A percentile compares a stretch with the other conserved stretches of the same genome.
phyloP scores from a whole-genome alignment of 139 green algal species.

The Coelastrella sp. region DNA sequence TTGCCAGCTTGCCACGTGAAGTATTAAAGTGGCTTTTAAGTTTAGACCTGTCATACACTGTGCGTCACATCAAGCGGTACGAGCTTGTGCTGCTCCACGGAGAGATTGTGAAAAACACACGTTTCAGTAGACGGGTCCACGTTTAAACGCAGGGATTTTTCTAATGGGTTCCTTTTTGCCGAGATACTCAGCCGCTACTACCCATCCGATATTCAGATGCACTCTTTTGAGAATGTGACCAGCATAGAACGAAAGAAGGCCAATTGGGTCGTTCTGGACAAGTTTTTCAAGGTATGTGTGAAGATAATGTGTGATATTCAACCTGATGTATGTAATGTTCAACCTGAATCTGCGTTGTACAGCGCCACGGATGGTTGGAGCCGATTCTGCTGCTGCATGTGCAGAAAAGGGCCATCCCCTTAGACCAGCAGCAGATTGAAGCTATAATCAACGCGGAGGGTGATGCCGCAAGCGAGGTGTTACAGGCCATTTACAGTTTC shows the following conservation, averaged over 20 bases:
- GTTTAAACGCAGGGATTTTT: slow-evolving; percentile 60
- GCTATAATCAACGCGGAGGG: slow-evolving; percentile 62
- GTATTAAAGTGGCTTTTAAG: slow-evolving; percentile 70
- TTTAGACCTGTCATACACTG: slow-evolving; percentile 67
- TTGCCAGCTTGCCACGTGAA: slow-evolving; percentile 52
- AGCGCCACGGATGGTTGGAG: neutral
- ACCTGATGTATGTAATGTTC: too few species aligned
- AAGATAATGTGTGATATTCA: neutral
- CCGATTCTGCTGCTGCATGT: neutral
- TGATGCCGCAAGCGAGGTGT: slow-evolving; percentile 64
- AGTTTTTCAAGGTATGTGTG: slow-evolving; percentile 72
- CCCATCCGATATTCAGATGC: slow-evolving; percentile 76
- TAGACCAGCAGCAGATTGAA: slow-evolving; percentile 64
- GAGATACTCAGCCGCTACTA: slow-evolving; percentile 79
- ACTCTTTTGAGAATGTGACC: slow-evolving; percentile 78
- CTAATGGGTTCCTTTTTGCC: slow-evolving; percentile 78
- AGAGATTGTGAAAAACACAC: neutral
- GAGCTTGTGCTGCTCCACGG: too few species aligned
- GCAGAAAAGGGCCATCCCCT: slow-evolving; percentile 63
- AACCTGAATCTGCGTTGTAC: neutral
- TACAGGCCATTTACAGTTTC: slow-evolving; percentile 66
- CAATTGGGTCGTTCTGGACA: slow-evolving; percentile 77
- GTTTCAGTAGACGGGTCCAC: neutral
- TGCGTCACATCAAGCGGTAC: slow-evolving; percentile 68
- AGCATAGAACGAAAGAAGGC: slow-evolving; percentile 73